These are phyloP conservation scores for Yamadazyma spencermartinsiae DNA, from an alignment of 1,139 yeast genomes.

Conservation along the genomic window DNA sequence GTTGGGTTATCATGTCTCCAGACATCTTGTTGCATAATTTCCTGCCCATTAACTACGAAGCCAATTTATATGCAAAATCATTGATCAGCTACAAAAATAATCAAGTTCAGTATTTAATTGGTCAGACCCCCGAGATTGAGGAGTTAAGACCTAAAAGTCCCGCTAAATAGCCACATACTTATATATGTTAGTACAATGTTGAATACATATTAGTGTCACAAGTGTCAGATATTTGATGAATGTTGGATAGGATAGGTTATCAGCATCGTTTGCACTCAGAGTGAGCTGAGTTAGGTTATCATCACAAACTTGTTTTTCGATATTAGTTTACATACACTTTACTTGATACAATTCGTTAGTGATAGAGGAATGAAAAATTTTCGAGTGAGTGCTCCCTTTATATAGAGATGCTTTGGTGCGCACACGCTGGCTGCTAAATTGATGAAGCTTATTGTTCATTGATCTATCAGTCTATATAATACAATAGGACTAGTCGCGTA, in stretches of 20 bases:
- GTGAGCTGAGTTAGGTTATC: slow-evolving; percentile 59
- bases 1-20: slow-evolving; percentile 92
- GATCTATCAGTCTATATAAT: background rate
- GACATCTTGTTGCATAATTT: slow-evolving; percentile 77
- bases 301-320: slow-evolving; percentile 30
- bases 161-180: slow-evolving; percentile 5
- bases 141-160: slow-evolving; percentile 84
- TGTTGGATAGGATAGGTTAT: slow-evolving; percentile 48
- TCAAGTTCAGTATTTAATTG: slow-evolving; percentile 48
- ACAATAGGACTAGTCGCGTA: background rate
- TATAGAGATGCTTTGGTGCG: background rate
- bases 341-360: background rate
- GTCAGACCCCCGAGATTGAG: slow-evolving; percentile 73
- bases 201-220: background rate
- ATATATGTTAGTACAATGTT: slow-evolving; percentile 1
- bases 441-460: too few relatives aligned
- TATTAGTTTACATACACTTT: slow-evolving; percentile 15
- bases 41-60: slow-evolving; percentile 31
- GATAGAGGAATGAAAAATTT: background rate
- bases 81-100: slow-evolving; percentile 28
- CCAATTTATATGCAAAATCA: slow-evolving; percentile 36
- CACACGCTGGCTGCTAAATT: slow-evolving; percentile 1
- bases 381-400: background rate
- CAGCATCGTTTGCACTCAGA: slow-evolving; percentile 53
- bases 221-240: slow-evolving; percentile 38